Evolutionary conservation across 148 eudicot genomes (phyloP), one percentile per base, ranked within the genome.

Genomic region (Gaultheria prostrata): DNA sequence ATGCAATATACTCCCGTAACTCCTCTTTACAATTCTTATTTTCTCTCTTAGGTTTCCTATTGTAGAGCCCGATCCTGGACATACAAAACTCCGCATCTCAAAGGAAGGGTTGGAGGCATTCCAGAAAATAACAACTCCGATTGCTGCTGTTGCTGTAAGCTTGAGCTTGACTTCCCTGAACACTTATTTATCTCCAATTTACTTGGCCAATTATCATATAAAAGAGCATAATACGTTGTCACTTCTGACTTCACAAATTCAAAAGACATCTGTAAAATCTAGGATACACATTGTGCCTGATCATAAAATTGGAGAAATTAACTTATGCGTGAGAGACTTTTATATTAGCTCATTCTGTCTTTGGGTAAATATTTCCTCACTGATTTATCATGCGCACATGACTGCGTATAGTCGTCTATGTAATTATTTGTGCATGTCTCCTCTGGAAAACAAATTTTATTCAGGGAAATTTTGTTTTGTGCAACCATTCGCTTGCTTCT

Each of bases 81-180:
- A 94, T 87, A 94, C 98, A 76, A 96, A 91, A 87, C 92, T 96
- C 80, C 97, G 93, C 59, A 93, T 96, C 82, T 86, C 98, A 13
- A 89, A 89, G 83, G 98, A 92, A 85, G 98, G 98, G 43, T 85
- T 96, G 89, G 97, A 94, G 88, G 97, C 97, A 70, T 94, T 96
- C 82, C 83, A 88, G 90, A 94, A 87, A 87, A 96, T 94, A 84
- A 92, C 86, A 30, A 85, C 89, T 21, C 98, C 99, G 13, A 90
- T 96, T 82, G 89, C 99, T 53, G 99, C 99, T 85, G 97, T 96
- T 84, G 95, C 98, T 88, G 98, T 96, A 92, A 94, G 98, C 80
- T 81, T 80, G 63, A 75, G 21, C 61, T 61, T 80, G 24, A 76
- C 61, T 50, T 80, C 67, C 59, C 24, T 43, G 33, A 50, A 33